These are phyloP conservation scores for Lotus japonicus DNA, from an alignment of 306 rosid species.

Conservation along the genomic window DNA sequence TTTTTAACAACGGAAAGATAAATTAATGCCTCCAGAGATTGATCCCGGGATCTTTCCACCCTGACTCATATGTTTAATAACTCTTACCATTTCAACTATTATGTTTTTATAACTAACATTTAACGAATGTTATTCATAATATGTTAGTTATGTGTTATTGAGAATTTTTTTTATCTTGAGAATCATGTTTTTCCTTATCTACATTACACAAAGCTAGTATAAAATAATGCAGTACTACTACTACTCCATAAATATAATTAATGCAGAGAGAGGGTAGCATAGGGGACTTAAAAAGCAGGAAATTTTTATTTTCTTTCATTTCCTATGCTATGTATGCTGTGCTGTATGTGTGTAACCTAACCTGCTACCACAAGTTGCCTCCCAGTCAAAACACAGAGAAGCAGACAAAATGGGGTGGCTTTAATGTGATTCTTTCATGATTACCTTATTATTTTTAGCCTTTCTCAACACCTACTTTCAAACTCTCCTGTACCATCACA, in stretches of 20 bases:
- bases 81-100: no score
- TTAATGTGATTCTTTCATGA: constrained; percentile 54
- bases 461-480: constrained; percentile 41
- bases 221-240: background rate
- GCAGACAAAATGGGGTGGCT: constrained; percentile 27
- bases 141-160: no score
- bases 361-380: constrained; percentile 38
- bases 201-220: no score
- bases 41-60: no score
- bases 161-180: no score
- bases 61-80: no score
- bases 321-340: background rate
- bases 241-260: no score
- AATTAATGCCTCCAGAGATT: no score
- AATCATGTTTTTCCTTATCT: no score
- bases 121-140: no score
- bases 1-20: no score
- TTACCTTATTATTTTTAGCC: constrained; percentile 78
- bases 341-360: constrained; percentile 33
- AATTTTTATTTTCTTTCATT: background rate
- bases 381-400: constrained; percentile 23
- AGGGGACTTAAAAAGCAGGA: background rate
- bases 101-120: no score
- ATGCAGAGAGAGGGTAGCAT: background rate
- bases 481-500: constrained; percentile 27